Base-by-base conservation (phyloP, 305 asterid genomes). In the Fraxinus sp. region DNA sequence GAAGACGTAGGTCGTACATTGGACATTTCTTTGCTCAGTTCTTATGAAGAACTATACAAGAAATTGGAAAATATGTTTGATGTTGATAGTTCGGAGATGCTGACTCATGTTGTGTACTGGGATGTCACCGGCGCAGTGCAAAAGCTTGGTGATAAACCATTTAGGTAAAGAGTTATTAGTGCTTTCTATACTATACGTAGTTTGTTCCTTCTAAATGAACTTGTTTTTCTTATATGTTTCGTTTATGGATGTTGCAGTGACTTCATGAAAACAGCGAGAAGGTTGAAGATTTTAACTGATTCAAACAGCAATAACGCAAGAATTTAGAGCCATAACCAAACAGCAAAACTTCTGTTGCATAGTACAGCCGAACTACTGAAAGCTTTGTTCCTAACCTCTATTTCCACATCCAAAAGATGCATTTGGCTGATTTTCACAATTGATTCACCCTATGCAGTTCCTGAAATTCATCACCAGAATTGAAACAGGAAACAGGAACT, bases 1-100 rank as follows among this genome's bases (percentile, higher is more conserved):
- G 97, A 93, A 77, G 97, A 93, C 41, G 91, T 91, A 24, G 97
- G 98, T 13, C 92, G 95, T 16, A 90, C 91, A 11, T 79, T 95
- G 5, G 97, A 95, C 82, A 96, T 95, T 64, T 88, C 95, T 16
- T 78, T 83, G 83, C 83, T 93, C 13, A 86, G 85, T 44, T 92
- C 98, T 8, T 95, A 90, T 30, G 97, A 91, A 28, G 91, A 95
- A 49, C 80, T 95, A 83, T 81, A 85, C 81, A 28, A 49, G 59
- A 94, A 91, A 83, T 81, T 95, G 85, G 91, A 89, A 32, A 83
- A 80, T 76, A 88, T 94, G 95, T 92, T 94, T 44, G 87, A 92
- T 10, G 74, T 86, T 49, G 90, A 87, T 68, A 75, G 32, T 81
- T 88, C 97, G 0, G 94, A 92, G 72, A 83, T 88, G 75, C 74